These are phyloP conservation scores for Cercophora samala DNA, from an alignment of 495 filamentous ascomycete genomes.

Conservation along the genomic window DNA sequence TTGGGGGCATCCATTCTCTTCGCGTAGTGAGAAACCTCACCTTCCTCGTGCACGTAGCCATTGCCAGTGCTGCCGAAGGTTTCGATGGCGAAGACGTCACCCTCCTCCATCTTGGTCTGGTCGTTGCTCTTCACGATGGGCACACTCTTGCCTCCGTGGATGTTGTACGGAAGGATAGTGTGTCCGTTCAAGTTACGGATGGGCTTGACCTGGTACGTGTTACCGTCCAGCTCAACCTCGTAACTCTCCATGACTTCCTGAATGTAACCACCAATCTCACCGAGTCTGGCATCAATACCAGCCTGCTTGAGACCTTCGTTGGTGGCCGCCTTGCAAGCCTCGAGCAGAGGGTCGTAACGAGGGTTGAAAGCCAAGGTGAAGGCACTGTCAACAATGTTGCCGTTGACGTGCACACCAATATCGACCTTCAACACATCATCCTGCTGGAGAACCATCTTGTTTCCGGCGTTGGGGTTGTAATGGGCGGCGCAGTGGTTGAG, in stretches of 20 bases:
- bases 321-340: conserved; percentile 79
- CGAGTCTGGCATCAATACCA: conserved; percentile 76
- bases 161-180: conserved; percentile 79
- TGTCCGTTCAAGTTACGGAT: conserved; percentile 89
- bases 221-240: conserved; percentile 74
- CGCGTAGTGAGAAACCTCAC: conserved; percentile 78
- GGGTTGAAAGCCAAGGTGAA: conserved; percentile 89
- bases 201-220: conserved; percentile 74
- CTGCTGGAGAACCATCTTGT: conserved; percentile 74
- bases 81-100: conserved; percentile 89
- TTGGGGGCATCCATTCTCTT: conserved; percentile 61
- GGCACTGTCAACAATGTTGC: conserved; percentile 86
- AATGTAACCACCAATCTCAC: conserved; percentile 71
- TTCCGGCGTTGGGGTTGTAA: conserved; percentile 88
- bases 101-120: conserved; percentile 90
- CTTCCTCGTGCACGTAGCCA: conserved; percentile 77
- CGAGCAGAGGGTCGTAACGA: conserved; percentile 77
- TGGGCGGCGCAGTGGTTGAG: conserved; percentile 88
- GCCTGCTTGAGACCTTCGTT: conserved; percentile 83
- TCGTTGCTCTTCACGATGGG: conserved; percentile 82
- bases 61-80: conserved; percentile 93
- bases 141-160: conserved; percentile 85
- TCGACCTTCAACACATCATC: conserved; percentile 93
- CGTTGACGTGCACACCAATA: conserved; percentile 87
- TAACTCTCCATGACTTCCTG: conserved; percentile 91